These are phyloP conservation scores for Phylloboletellus chloephorus DNA, from an alignment of 1,284 basidiomycete species.

Conservation along the genomic window DNA sequence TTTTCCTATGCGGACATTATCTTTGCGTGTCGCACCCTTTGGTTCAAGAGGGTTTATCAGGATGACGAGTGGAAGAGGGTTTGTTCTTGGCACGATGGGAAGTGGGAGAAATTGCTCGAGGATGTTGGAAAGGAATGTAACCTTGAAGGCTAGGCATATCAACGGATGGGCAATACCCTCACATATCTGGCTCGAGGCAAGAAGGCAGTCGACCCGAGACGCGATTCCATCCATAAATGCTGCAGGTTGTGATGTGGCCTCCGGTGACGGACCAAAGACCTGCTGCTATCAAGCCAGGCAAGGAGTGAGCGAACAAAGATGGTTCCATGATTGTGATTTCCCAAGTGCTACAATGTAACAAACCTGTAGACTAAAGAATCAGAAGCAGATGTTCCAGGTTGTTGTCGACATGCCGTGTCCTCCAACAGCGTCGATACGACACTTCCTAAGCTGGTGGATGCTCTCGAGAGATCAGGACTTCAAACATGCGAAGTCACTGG, in stretches of 20 bases:
- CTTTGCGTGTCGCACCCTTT: constrained; percentile 14
- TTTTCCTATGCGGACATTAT: constrained; percentile 31
- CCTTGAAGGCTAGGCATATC: not conserved
- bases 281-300: too few relatives aligned
- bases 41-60: constrained; percentile 14
- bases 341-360: constrained; percentile 2
- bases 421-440: constrained; percentile 41
- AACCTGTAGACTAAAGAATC: not conserved
- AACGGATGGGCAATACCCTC: not conserved
- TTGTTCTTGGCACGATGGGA: constrained; percentile 19
- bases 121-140: constrained; percentile 25
- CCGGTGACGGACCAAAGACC: too few relatives aligned
- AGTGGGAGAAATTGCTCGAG: constrained; percentile 22
- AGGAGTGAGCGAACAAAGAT: not conserved
- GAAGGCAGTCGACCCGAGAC: too few relatives aligned
- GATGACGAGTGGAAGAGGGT: constrained; percentile 26
- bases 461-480: constrained; percentile 44
- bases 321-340: not conserved
- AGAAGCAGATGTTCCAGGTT: constrained; percentile 38
- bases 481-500: constrained; percentile 39
- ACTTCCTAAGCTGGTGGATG: constrained; percentile 45
- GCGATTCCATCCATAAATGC: too few relatives aligned
- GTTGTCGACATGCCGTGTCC: constrained; percentile 48
- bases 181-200: too few relatives aligned
- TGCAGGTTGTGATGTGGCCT: too few relatives aligned